These are phyloP conservation scores for Neoascochyta sp. DNA, from an alignment of 2,329 filamentous ascomycete genomes.

Conservation along the genomic window DNA sequence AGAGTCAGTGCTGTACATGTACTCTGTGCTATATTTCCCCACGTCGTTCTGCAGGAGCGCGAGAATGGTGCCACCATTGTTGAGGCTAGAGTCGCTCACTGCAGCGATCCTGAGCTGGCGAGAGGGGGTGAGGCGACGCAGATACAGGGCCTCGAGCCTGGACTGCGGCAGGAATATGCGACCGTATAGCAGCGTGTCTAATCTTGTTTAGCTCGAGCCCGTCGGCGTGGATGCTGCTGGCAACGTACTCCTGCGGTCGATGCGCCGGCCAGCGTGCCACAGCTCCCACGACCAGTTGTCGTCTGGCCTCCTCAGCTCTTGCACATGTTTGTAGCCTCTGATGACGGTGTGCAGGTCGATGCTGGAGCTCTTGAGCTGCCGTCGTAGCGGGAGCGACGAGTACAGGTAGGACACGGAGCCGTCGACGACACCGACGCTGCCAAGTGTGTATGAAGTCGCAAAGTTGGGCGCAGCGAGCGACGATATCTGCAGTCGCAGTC, in stretches of 20 bases:
- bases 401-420: conserved; percentile 97
- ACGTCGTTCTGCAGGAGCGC: conserved; percentile 76
- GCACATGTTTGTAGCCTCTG: conserved; percentile 75
- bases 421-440: conserved; percentile 85
- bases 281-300: conserved; percentile 52
- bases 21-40: conserved; percentile 84
- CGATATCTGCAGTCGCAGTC: conserved; percentile 80
- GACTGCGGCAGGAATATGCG: conserved; percentile 79
- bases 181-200: conserved; percentile 67
- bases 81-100: conserved; percentile 67
- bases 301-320: conserved; percentile 57
- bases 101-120: conserved; percentile 76
- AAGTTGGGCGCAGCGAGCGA: conserved; percentile 91
- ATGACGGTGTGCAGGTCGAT: conserved; percentile 76
- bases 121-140: conserved; percentile 72
- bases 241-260: conserved; percentile 47
- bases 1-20: conserved; percentile 87
- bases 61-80: conserved; percentile 72
- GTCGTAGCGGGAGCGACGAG: conserved; percentile 73
- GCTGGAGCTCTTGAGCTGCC: conserved; percentile 65
- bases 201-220: background rate
- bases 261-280: conserved; percentile 50
- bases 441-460: conserved; percentile 87
- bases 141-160: conserved; percentile 78
- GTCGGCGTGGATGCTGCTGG: conserved; percentile 1